Evolutionary conservation across 2,329 filamentous ascomycete genomes (phyloP).

Genomic region (Xylariaceae sp.): DNA sequence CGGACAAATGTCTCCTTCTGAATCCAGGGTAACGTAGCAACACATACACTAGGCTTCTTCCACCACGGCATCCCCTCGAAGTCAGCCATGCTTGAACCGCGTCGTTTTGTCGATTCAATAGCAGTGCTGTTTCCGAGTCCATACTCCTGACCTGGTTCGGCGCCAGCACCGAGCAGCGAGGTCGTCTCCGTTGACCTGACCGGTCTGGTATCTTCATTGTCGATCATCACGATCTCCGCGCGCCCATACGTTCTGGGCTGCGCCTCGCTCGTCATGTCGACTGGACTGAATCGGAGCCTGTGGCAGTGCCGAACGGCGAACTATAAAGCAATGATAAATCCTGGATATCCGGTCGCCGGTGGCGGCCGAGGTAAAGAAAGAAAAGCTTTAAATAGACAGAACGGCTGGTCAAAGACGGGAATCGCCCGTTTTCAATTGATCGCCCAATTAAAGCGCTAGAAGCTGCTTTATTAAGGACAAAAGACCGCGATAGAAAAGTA

Average conservation of each 20-base stretch:
- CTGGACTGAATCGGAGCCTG: not conserved
- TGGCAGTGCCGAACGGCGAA: not conserved
- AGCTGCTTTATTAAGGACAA: not conserved
- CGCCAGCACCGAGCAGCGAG: conserved; percentile 34
- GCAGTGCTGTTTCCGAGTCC: conserved; percentile 17
- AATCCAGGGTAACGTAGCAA: not conserved
- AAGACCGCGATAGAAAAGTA: too few relatives aligned
- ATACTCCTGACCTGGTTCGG: conserved; percentile 15
- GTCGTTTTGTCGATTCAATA: conserved; percentile 22
- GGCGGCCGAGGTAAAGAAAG: not conserved
- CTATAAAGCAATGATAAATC: not conserved
- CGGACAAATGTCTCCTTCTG: not conserved
- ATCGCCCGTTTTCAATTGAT: not conserved
- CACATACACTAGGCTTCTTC: conserved; percentile 54
- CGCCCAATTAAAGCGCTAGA: not conserved
- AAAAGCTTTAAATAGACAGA: not conserved
- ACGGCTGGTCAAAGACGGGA: not conserved
- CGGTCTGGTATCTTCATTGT: conserved; percentile 20
- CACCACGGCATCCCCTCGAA: conserved; percentile 59
- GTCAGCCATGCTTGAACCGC: conserved; percentile 50
- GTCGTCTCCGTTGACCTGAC: conserved; percentile 33
- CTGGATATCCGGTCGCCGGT: not conserved
- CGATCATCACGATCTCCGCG: conserved; percentile 24
- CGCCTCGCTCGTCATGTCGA: conserved; percentile 25
- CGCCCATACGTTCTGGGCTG: conserved; percentile 16